Percentiles rank a stretch among this genome's conserved stretches.
Evolutionary conservation across 1,284 basidiomycete genomes (phyloP).

Genomic region (Cronartium quercuum): DNA sequence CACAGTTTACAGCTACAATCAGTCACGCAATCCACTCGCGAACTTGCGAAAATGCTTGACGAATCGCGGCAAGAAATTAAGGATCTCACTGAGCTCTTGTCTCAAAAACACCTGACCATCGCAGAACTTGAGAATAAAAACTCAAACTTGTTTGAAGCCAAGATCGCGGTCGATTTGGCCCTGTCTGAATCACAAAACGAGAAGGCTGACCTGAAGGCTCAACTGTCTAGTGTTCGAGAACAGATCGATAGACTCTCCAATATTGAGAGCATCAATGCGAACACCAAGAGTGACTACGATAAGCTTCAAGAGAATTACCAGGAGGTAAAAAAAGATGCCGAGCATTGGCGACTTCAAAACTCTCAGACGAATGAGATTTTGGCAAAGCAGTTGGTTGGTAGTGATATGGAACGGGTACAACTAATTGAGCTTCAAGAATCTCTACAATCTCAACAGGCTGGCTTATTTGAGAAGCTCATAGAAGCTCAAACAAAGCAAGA

Average conservation of each 20-base stretch:
- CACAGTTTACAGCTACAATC: neutral
- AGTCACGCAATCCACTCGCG: neutral
- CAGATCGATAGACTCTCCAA: neutral
- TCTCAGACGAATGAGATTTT: neutral
- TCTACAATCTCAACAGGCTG: neutral
- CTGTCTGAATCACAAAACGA: neutral
- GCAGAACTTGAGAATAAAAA: neutral
- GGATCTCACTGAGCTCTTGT: neutral
- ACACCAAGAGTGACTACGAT: neutral
- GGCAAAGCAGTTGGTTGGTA: neutral
- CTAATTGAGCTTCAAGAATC: neutral
- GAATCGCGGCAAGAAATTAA: neutral
- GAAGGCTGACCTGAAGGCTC: neutral
- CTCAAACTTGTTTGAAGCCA: neutral
- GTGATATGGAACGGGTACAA: neutral
- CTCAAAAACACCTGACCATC: neutral
- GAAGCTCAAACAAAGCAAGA: neutral
- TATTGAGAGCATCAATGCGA: neutral
- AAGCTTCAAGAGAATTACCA: neutral
- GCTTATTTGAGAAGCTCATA: neutral
- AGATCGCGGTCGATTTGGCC: neutral
- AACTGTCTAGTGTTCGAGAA: neutral
- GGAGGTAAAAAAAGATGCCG: neutral
- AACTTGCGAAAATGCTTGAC: neutral
- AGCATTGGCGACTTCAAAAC: neutral